Percentiles rank a stretch among this genome's conserved stretches.
Evolutionary conservation across 139 green algal genomes (phyloP).

Genomic region (Picocystis salinarum): DNA sequence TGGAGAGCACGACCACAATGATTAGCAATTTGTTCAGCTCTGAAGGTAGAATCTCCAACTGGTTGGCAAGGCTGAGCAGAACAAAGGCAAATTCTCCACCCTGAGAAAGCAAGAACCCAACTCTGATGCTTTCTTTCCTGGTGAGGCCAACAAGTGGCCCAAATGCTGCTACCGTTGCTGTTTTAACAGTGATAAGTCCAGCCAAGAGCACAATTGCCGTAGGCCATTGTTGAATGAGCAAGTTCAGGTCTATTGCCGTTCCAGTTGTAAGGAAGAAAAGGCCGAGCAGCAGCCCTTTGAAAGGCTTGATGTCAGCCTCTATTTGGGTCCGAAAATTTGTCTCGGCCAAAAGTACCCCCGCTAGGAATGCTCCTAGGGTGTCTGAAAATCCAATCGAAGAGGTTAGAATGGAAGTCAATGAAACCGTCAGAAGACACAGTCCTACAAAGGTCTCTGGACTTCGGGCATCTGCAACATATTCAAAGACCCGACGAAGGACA

Average conservation of each 20-base stretch:
- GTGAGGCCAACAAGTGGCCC: conserved; percentile 54
- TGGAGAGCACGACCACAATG: conserved; percentile 76
- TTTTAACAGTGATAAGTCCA: conserved; percentile 72
- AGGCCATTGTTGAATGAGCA: conserved; percentile 42
- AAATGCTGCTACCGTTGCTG: conserved; percentile 47
- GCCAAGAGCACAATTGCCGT: conserved; percentile 41
- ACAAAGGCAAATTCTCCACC: conserved; percentile 98
- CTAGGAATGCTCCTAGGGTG: conserved; percentile 79
- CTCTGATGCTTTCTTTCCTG: conserved; percentile 51
- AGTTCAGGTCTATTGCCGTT: conserved; percentile 32
- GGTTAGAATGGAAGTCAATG: conserved; percentile 57
- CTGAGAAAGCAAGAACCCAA: conserved; percentile 71
- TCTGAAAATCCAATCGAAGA: conserved; percentile 68
- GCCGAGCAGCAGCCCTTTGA: conserved; percentile 69
- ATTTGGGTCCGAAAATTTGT: conserved; percentile 71
- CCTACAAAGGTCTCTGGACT: conserved; percentile 80
- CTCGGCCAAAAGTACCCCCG: conserved; percentile 67
- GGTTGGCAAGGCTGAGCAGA: conserved; percentile 62
- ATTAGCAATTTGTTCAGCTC: conserved; percentile 84
- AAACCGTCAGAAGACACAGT: conserved; percentile 77
- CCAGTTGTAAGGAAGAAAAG: conserved; percentile 63
- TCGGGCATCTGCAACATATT: conserved; percentile 42
- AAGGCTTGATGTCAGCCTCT: conserved; percentile 77
- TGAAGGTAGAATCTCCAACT: conserved; percentile 53
- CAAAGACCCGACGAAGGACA: conserved; percentile 59